Base-by-base conservation (phyloP, 1,284 basidiomycete species). In the Cryptococcus sp. region DNA sequence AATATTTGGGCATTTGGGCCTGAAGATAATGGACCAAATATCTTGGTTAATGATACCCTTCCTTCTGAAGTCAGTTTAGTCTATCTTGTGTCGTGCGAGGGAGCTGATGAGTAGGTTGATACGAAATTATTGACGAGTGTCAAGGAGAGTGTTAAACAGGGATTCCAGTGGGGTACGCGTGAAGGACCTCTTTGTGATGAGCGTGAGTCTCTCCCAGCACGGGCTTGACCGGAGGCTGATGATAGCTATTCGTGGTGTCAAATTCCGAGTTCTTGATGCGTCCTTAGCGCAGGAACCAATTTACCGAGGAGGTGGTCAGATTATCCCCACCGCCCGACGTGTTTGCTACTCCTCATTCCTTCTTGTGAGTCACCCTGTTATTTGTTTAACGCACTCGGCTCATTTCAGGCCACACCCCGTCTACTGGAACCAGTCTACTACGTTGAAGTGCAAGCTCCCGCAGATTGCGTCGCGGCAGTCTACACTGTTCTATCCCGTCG, bases 1-100 rank as follows among this genome's bases (percentile, higher is more conserved):
- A 97, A 93, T 66, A 94, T 99, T 77, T 99, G 96, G 96, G 91
- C 93, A n/a, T 99, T 98, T 76, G 96, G 96, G 21, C 94, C 96
- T 4, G 92, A 98, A 60, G 91, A 94, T 48, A 87, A 85, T 61
- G 91, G 92, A 0, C 84, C 96, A 2, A 99, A 99, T 74, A 83
- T 96, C 52, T 76, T 98, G 45, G 78, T 98, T 62, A 94, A 99
- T 73, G 96, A 98, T 70, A 98, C 96, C 1, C 76, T 98, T 44
- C 94, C 96, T 3, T 90, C 87, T 16, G 91, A 97, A 78, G 90
- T 89, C 40, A 55, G 71, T 52, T 21, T 25, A 1, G 7, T 1
- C 16, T 11, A 22, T n/a, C 13, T 11, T 4, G 5, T 13, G 23
- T 14, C 25, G 24, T 16, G 10, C 11, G 34, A 7, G 18, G 34